These are phyloP conservation scores for Toxicodendron radicans DNA, from an alignment of 345 rosid species.

Conservation along the genomic window DNA sequence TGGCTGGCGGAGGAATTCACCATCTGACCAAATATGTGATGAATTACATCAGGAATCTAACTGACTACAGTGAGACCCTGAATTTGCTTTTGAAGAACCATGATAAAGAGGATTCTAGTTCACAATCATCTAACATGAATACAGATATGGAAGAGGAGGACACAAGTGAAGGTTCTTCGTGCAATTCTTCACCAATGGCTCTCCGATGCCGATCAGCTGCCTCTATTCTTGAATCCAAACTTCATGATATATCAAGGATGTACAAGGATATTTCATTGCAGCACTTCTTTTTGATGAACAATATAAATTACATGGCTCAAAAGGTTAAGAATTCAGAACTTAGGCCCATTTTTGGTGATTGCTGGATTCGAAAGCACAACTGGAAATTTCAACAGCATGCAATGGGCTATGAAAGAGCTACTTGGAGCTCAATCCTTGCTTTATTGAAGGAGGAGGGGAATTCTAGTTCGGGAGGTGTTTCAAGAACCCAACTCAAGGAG, in stretches of 20 bases:
- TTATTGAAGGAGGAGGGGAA: constrained; percentile 65
- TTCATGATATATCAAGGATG: constrained; percentile 59
- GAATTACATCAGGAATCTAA: constrained; percentile 69
- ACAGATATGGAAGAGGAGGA: constrained; percentile 42
- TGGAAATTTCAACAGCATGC: constrained; percentile 82
- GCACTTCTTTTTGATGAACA: constrained; percentile 86
- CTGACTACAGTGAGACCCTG: constrained; percentile 64
- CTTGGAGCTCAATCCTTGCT: constrained; percentile 71
- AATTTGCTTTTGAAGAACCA: constrained; percentile 58
- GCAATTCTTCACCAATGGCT: constrained; percentile 39
- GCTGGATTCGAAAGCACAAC: constrained; percentile 77
- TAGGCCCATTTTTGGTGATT: constrained; percentile 59
- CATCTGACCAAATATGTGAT: constrained; percentile 81
- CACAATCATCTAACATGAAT: constrained; percentile 38
- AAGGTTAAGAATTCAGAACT: constrained; percentile 75
- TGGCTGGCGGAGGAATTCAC: constrained; percentile 73
- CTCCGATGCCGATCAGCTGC: constrained; percentile 55
- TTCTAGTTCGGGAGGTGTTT: constrained; percentile 38
- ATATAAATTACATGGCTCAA: constrained; percentile 81
- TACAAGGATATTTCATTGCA: constrained; percentile 64
- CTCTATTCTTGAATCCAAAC: constrained; percentile 67
- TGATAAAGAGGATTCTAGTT: constrained; percentile 31
- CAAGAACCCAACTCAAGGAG: constrained; percentile 59
- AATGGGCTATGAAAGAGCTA: constrained; percentile 63
- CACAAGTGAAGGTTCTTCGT: constrained; percentile 26